Base-by-base conservation (phyloP, 2,329 filamentous ascomycete genomes). In the Fusarium poae region DNA sequence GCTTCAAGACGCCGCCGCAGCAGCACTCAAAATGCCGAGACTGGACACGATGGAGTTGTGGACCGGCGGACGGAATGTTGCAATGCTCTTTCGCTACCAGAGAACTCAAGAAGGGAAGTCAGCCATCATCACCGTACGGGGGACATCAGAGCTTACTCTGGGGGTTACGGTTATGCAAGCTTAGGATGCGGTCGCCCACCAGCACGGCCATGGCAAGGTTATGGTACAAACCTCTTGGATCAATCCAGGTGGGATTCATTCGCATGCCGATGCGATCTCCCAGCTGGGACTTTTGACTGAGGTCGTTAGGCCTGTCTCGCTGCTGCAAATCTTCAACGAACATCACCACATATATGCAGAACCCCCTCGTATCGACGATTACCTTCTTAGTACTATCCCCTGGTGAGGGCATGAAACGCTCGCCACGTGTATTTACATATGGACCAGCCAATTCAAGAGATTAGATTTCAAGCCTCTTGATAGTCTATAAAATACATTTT, bases 41-140 rank as follows among this genome's bases (percentile, higher is more conserved):
- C 72, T 78, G 51, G 53, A 73, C 29, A 76, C 58, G 16, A 72
- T 80, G 72, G 75, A 78, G 45, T 56, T 78, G 21, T 80, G 77
- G 78, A 77, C 77, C 56, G 75, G 75, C 9, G 72, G 65, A 62
- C n/a, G 43, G 35, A 70, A 56, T 20, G 9, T 74, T 21, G 74
- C 73, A 50, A 65, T 74, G 57, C 59, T 72, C 18, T 76, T 75
- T 57, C 65, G 60, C 18, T 75, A 71, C 58, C 54, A 75, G 56
- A 64, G 39, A 40, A 55, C 49, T 62, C 55, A 54, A 52, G 49
- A 67, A 54, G 50, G 60, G 54, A 65, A 67, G 49, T 12, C 64
- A 15, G 69, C 65, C 34, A 66, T 64, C 49, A 71, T 78, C 44
- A 74, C 67, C 9, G 10, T 71, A 45, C 62, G 71, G 34, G 75